Evolutionary conservation across 805 yeast genomes (phyloP), one percentile per base, ranked within the genome.

Genomic region (Schwanniomyces vanrijiae): DNA sequence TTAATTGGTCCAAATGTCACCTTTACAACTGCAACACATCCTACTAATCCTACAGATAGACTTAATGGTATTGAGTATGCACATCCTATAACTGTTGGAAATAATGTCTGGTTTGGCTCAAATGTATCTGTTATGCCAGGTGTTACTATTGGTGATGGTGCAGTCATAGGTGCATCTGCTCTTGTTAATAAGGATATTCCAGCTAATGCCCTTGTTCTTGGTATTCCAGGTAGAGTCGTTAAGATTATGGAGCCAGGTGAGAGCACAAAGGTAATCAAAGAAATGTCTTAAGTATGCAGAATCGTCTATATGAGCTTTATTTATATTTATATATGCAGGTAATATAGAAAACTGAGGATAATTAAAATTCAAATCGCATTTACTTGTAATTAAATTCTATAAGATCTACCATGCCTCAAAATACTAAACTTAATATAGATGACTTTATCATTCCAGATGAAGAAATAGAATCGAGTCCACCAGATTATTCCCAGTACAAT

Each of bases 81-180:
- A 0, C 56, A 62, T 31, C 84, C 86, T 5, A 75, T 86, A 25
- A 68, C 60, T 2, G 80, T 86, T 29, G 89, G 86, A 2, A 74
- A 81, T 59, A 77, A 79, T 50, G 87, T 83, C 7, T 86, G 91
- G 92, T 66, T 86, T 35, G 88, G 88, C 13, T 71, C 83, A 1
- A 71, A 73, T 35, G 80, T 68, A 13, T 66, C 69, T 1, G 73
- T 86, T 7, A 62, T 84, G 43, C 86, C 88, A 2, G 91, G 90
- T 7, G 84, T 83, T 9, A 79, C 76, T 1, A 73, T 86, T 39
- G 91, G 90, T 11, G 78, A 80, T 42, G 77, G 79, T 8, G 73
- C 76, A 3, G 81, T 82, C 1, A 71, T 86, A 37, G 91, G 84
- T 2, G 88, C 90, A 3, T 89, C 88, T 3, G 67, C 84, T 6